A percentile compares a stretch with the other conserved stretches of the same genome.
These are phyloP conservation scores for Salix brachista DNA, from an alignment of 345 rosid genomes.

Conservation along the genomic window DNA sequence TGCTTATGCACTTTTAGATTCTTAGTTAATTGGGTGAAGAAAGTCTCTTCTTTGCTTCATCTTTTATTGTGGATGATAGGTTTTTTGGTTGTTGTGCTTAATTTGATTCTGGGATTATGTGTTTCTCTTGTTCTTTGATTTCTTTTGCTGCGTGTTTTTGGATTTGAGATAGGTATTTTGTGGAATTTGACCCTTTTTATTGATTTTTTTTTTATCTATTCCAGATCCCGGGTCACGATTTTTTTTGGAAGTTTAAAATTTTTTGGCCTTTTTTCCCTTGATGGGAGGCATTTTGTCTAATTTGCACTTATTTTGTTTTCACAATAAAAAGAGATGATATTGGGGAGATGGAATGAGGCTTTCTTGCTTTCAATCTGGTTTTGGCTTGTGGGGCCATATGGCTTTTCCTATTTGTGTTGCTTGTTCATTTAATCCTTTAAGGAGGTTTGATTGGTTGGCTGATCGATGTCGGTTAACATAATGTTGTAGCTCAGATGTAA, in stretches of 20 bases:
- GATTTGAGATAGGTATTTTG: background rate
- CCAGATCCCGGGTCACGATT: too few species aligned
- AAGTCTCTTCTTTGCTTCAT: background rate
- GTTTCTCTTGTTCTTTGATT: background rate
- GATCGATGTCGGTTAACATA: background rate
- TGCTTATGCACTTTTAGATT: background rate
- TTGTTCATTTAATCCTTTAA: background rate
- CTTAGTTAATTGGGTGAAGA: background rate
- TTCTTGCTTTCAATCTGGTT: background rate
- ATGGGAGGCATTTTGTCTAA: background rate
- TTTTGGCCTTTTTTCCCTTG: background rate
- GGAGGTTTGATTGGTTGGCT: constrained; percentile 10
- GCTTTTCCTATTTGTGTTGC: background rate
- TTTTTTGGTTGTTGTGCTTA: too few species aligned
- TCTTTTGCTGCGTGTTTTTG: background rate
- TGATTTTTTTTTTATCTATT: background rate
- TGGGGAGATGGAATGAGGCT: background rate
- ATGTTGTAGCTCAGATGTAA: constrained; percentile 1
- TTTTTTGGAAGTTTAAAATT: background rate
- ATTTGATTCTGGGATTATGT: background rate
- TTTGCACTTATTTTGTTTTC: background rate
- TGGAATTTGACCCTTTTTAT: background rate
- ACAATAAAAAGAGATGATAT: background rate
- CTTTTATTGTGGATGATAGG: background rate
- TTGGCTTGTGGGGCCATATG: background rate